Evolutionary conservation across 768 basidiomycete genomes (phyloP).

Genomic region (Arthromyces matolae): DNA sequence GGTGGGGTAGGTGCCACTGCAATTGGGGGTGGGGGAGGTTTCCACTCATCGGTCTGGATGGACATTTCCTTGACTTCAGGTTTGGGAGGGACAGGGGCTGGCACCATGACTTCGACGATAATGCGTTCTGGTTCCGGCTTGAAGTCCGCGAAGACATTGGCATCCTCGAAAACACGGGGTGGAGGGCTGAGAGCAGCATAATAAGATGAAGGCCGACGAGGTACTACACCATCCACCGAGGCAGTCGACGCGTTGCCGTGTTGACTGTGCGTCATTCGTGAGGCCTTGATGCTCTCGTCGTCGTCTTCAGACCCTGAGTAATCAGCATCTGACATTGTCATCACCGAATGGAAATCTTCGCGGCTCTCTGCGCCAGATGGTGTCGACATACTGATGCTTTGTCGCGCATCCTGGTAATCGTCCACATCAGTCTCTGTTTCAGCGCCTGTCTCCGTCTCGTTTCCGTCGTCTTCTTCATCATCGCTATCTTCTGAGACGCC

Average conservation of each 20-base stretch:
- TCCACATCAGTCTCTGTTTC: constrained; percentile 68
- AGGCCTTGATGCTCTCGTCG: constrained; percentile 75
- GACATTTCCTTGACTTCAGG: constrained; percentile 71
- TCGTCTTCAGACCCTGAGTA: constrained; percentile 54
- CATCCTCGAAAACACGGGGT: constrained; percentile 50
- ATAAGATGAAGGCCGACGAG: constrained; percentile 31
- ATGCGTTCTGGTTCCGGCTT: constrained; percentile 35
- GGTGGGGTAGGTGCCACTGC: constrained; percentile 29
- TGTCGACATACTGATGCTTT: constrained; percentile 64
- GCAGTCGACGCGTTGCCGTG: constrained; percentile 26
- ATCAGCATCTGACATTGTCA: constrained; percentile 69
- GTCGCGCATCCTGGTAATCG: constrained; percentile 77
- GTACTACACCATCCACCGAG: constrained; percentile 22
- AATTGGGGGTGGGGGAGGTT: constrained; percentile 38
- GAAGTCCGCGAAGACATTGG: constrained; percentile 37
- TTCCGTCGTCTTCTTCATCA: constrained; percentile 40
- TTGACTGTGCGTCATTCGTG: constrained; percentile 36
- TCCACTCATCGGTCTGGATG: constrained; percentile 78
- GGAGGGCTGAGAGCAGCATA: constrained; percentile 24
- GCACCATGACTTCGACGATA: constrained; percentile 19
- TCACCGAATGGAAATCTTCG: constrained; percentile 75
- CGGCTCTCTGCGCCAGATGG: constrained; percentile 48
- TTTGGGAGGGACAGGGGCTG: constrained; percentile 41
- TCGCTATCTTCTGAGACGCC: constrained; percentile 10
- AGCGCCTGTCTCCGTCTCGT: constrained; percentile 64